Base-by-base conservation (phyloP, 2,329 filamentous ascomycete genomes). In the Talaromyces funiculosus region DNA sequence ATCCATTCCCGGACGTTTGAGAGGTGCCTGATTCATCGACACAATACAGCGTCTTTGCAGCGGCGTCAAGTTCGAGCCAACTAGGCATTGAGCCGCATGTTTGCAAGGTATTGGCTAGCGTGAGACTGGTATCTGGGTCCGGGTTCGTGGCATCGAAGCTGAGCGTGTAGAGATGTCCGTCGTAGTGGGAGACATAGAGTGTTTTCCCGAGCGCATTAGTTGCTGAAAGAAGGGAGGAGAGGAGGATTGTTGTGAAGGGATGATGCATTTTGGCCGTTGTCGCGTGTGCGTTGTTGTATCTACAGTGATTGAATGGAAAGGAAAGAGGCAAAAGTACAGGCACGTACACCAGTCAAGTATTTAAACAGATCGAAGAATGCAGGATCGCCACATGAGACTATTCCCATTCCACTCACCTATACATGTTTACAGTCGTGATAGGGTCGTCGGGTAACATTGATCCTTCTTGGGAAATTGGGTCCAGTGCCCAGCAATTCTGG, bases 171-270 rank as follows among this genome's bases (percentile, higher is more conserved):
- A 78, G 67, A 9, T 65, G 69, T 9, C 74, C 73, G 18, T 63
- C 61, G 64, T 77, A 78, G 43, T 75, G 75, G 14, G 75, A 71
- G 40, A 73, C 72, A 61, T 72, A 77, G 53, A 78, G 70, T 24
- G 62, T 66, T 42, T 60, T 47, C 6, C 40, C 10, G 40, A 22
- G 40, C 14, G 65, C 31, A 6, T 18, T 40, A 26, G 26, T 24
- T 29, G 59, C n/a, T 1, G 20, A n/a, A 10, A 58, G 45, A 22
- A 9, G 31, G 16, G 20, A 29, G 29, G 31, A 49, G 31, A 22
- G 42, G 20, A 57, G 20, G 31, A 38, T 6, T 3, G 31, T 14
- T 47, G 31, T 51, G 56, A 37, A 24, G 26, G n/a, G n/a, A 14
- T 51, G n/a, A 20, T 51, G 9, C 47, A 51, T 51, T 51, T 51